Percentiles rank a stretch among this genome's conserved stretches.
Conservation (phyloP, 2,329 filamentous ascomycete species). For the Aspergillus pseudotamarii region DNA sequence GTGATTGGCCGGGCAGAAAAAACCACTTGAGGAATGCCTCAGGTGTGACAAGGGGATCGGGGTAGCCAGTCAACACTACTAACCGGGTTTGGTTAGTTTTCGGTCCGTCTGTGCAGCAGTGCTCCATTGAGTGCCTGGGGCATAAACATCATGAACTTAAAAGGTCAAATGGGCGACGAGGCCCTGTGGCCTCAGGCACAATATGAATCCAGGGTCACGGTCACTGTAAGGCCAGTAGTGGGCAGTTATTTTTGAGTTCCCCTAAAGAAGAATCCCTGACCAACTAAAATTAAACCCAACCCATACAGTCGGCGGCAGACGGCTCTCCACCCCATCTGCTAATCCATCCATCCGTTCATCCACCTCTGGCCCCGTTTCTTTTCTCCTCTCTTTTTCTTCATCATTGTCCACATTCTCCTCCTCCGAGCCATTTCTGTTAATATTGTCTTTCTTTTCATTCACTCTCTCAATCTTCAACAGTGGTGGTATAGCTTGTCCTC, state of each 20-base stretch:
- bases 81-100: background rate
- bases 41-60: background rate
- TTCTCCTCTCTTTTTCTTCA: constrained; percentile 4
- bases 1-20: background rate
- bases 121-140: background rate
- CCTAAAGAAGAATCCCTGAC: constrained; percentile 19
- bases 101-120: background rate
- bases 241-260: constrained; percentile 20
- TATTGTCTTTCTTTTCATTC: constrained; percentile 9
- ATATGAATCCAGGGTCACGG: background rate
- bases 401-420: background rate
- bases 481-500: background rate
- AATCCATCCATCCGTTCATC: constrained; percentile 12
- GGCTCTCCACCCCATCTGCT: background rate
- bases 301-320: constrained; percentile 5
- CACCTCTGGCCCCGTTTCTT: constrained; percentile 3
- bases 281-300: constrained; percentile 18
- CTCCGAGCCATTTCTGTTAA: constrained; percentile 2
- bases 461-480: constrained; percentile 2
- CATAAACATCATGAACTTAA: background rate
- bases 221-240: background rate
- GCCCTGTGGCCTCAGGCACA: constrained; percentile 19
- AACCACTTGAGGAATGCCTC: background rate
- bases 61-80: background rate
- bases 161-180: background rate